phyloP scores from a whole-genome alignment of 805 yeast genomes.

The Nakazawaea holstii region DNA sequence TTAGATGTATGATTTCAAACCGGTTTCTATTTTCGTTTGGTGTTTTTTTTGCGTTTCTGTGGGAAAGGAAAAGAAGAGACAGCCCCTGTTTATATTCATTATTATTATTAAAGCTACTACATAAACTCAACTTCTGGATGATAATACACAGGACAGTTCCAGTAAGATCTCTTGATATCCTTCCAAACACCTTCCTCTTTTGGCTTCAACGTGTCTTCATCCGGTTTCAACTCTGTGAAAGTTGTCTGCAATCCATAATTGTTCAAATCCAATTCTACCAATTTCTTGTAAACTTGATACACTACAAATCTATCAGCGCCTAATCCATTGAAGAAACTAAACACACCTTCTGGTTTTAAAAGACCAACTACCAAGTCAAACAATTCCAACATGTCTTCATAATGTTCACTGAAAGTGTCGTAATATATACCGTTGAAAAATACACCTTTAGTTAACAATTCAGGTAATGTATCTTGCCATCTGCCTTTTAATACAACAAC shows the following conservation, averaged over 20 bases:
- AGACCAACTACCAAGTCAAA: conserved; percentile 80
- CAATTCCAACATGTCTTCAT: conserved; percentile 79
- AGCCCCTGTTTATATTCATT: neutral
- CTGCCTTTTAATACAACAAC: conserved; percentile 81
- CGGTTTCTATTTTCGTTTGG: neutral
- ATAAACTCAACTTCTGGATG: conserved; percentile 56
- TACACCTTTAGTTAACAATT: conserved; percentile 56
- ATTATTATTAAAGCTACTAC: neutral
- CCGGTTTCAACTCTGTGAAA: conserved; percentile 46
- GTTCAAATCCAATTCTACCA: conserved; percentile 72
- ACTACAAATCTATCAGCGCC: conserved; percentile 75
- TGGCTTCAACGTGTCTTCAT: conserved; percentile 21
- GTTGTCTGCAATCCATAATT: conserved; percentile 71
- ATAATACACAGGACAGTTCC: conserved; percentile 64
- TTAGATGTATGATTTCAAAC: neutral
- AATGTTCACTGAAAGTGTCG: conserved; percentile 92
- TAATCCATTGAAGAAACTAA: conserved; percentile 88
- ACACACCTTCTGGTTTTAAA: conserved; percentile 74
- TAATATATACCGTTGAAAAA: conserved; percentile 89
- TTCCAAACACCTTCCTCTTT: conserved; percentile 50
- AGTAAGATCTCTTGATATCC: conserved; percentile 55
- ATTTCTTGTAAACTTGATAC: conserved; percentile 78
- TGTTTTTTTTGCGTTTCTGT: neutral
- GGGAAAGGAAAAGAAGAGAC: no score
- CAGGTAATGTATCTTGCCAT: conserved; percentile 83